Conservation (phyloP, 495 filamentous ascomycete species). For the Xylaria scruposa region DNA sequence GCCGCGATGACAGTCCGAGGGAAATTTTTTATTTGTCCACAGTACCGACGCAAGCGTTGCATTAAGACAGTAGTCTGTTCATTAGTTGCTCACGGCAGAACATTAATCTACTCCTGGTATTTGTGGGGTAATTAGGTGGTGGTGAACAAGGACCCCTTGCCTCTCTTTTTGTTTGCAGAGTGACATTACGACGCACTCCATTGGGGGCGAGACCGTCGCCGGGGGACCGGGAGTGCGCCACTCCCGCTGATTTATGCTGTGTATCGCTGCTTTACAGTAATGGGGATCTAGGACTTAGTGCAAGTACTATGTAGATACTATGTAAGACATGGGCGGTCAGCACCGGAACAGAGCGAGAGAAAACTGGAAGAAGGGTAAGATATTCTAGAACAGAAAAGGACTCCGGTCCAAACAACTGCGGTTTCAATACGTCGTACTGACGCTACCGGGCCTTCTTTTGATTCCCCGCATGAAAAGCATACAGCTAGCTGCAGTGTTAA, state of each 20-base stretch:
- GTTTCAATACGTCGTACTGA: constrained; percentile 7
- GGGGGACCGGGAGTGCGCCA: neutral
- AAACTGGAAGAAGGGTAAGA: neutral
- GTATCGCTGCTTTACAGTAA: constrained; percentile 8
- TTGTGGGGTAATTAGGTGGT: constrained; percentile 6
- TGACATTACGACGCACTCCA: neutral
- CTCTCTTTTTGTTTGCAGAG: neutral
- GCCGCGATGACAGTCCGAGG: neutral
- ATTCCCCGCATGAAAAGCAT: constrained; percentile 7
- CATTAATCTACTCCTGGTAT: neutral
- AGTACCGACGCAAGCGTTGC: neutral
- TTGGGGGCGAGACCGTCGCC: neutral
- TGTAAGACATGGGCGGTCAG: neutral
- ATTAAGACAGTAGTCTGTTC: neutral
- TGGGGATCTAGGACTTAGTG: neutral
- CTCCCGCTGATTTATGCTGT: constrained; percentile 3
- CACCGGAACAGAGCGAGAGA: neutral
- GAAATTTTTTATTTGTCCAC: neutral
- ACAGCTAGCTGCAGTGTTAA: neutral
- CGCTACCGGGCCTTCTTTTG: neutral
- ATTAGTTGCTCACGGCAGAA: neutral
- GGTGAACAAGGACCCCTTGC: neutral
- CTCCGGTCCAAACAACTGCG: constrained; percentile 6
- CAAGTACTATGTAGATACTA: neutral
- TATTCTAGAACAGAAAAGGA: constrained; percentile 11